phyloP scores from a whole-genome alignment of 2,329 filamentous ascomycete genomes.

The Immersiporthe knoxdaviesiana region DNA sequence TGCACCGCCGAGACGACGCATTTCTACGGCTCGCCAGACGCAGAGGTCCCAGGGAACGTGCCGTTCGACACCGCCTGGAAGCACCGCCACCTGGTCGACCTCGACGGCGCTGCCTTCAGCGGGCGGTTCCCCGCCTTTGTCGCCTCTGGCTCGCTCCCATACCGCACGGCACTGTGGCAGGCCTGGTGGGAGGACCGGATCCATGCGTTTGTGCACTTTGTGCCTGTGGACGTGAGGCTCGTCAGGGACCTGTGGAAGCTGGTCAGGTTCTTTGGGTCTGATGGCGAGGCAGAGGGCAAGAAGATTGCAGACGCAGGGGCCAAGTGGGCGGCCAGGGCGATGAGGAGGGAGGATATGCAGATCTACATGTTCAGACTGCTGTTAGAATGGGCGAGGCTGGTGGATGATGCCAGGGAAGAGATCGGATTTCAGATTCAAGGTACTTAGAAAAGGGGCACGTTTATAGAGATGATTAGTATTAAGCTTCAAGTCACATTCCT shows the following conservation, averaged over 20 bases:
- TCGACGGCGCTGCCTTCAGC: slow-evolving; percentile 5
- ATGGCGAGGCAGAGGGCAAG: slow-evolving; percentile 4
- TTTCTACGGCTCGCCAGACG: slow-evolving; percentile 6
- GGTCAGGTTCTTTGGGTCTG: slow-evolving; percentile 20
- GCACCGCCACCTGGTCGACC: slow-evolving; percentile 8
- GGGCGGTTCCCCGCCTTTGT: slow-evolving; percentile 10
- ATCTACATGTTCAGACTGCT: slow-evolving; percentile 69
- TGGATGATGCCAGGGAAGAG: slow-evolving; percentile 52
- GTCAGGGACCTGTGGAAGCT: slow-evolving; percentile 2
- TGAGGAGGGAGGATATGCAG: slow-evolving; percentile 74
- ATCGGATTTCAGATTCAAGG: slow-evolving; percentile 47
- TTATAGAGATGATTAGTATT: no score
- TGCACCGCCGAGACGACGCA: slow-evolving; percentile 1
- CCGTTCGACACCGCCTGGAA: slow-evolving; percentile 3
- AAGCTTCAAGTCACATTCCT: no score
- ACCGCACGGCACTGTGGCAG: slow-evolving; percentile 10
- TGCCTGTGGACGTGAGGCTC: slow-evolving; percentile 13
- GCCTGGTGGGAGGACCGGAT: slow-evolving; percentile 12
- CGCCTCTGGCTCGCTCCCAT: slow-evolving; percentile 5
- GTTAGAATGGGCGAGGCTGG: slow-evolving; percentile 63
- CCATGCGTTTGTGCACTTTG: slow-evolving; percentile 13
- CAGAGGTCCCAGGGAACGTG: neutral
- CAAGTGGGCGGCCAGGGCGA: slow-evolving; percentile 63
- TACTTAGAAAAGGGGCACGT: no score
- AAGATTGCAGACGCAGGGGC: slow-evolving; percentile 9